Evolutionary conservation across 179 eudicot genomes (phyloP).

Genomic region (Nepenthes alata): DNA sequence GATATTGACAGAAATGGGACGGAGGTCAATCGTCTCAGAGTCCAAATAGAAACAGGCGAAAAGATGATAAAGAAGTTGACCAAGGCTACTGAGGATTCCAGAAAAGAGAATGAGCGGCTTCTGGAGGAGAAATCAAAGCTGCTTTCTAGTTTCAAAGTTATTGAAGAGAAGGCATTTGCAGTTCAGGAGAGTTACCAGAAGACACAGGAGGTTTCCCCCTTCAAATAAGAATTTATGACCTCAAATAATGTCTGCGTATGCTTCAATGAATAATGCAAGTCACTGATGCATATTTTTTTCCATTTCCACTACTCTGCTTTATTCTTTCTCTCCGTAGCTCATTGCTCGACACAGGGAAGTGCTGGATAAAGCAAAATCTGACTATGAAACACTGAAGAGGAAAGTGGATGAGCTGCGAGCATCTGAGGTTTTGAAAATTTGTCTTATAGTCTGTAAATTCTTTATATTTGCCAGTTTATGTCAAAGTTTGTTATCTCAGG

Average conservation of each 20-base stretch:
- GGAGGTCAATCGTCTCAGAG: slow-evolving; percentile 85
- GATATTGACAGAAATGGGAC: slow-evolving; percentile 79
- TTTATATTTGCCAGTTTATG: not conserved
- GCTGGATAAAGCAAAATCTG: slow-evolving; percentile 62
- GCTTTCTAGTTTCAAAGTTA: slow-evolving; percentile 49
- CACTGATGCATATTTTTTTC: slow-evolving; percentile 3
- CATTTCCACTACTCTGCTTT: not conserved
- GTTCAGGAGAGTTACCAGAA: slow-evolving; percentile 75
- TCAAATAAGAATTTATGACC: not conserved
- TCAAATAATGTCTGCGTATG: not conserved
- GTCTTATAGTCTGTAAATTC: slow-evolving; percentile 1
- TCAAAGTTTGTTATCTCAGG: slow-evolving; percentile 25
- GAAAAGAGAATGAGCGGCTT: slow-evolving; percentile 64
- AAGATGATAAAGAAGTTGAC: slow-evolving; percentile 67
- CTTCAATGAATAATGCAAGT: slow-evolving; percentile 1
- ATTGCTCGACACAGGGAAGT: slow-evolving; percentile 77
- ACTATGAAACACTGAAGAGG: slow-evolving; percentile 61
- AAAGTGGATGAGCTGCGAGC: slow-evolving; percentile 74
- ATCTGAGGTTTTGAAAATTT: slow-evolving; percentile 50
- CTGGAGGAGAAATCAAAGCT: slow-evolving; percentile 47
- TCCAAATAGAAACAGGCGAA: slow-evolving; percentile 81
- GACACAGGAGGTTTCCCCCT: slow-evolving; percentile 51
- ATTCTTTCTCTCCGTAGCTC: slow-evolving; percentile 28
- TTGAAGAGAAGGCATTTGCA: slow-evolving; percentile 65
- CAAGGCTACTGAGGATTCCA: slow-evolving; percentile 77